Percentiles rank a stretch among this genome's conserved stretches.
Conservation (phyloP, 228 moss, liverwort and hornwort species). For the Sphagnum magellanicum region DNA sequence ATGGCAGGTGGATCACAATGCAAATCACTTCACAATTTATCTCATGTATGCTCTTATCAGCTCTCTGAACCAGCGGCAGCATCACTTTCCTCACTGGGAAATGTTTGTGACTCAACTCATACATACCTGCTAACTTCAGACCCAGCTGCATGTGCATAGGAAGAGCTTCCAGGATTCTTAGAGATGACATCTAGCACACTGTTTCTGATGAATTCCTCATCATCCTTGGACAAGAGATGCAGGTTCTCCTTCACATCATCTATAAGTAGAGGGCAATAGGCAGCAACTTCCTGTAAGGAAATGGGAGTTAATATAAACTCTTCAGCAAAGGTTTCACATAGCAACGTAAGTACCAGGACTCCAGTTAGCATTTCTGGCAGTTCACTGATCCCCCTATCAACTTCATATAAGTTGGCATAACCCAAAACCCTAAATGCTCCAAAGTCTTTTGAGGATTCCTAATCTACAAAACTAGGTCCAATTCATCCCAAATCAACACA, state of each 20-base stretch:
- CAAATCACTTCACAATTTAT: too few species aligned
- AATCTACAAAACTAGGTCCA: too few species aligned
- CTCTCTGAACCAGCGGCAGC: too few species aligned
- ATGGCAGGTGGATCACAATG: too few species aligned
- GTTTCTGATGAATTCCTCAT: conserved; percentile 85
- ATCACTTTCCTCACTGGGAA: neutral
- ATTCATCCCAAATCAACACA: too few species aligned
- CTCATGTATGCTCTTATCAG: too few species aligned
- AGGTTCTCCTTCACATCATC: conserved; percentile 76
- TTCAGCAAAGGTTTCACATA: neutral
- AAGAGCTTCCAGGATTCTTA: conserved; percentile 70
- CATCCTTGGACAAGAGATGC: conserved; percentile 71
- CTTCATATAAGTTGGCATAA: neutral
- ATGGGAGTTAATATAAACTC: too few species aligned
- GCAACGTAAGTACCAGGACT: neutral
- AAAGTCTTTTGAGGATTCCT: neutral
- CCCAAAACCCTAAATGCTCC: neutral
- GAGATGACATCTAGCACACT: conserved; percentile 89
- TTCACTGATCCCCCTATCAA: neutral
- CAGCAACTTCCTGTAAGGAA: conserved; percentile 67
- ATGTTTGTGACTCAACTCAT: neutral
- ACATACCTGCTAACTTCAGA: conserved; percentile 32
- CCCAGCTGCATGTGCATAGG: conserved; percentile 62
- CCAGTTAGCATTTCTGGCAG: neutral
- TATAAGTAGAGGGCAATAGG: conserved; percentile 75